Evolutionary conservation across 1,284 basidiomycete genomes (phyloP).

Genomic region (Austroboletus novae-zelandiae): DNA sequence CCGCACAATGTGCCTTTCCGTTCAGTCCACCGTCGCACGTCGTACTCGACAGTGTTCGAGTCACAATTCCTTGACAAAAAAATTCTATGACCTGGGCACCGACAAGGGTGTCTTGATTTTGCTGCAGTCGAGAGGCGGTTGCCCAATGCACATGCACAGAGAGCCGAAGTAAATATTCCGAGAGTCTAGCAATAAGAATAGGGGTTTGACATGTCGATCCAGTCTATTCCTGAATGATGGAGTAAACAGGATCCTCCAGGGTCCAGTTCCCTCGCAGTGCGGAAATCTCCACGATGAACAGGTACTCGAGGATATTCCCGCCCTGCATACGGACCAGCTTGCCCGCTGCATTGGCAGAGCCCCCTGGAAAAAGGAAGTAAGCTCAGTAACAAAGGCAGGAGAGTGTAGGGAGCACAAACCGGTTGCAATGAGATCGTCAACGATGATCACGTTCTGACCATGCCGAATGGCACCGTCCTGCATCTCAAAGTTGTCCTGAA

Average conservation of each 20-base stretch:
- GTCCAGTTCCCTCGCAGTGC: constrained; percentile 29
- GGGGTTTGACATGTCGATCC: background rate
- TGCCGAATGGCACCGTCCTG: constrained; percentile 83
- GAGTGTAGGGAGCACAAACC: constrained; percentile 45
- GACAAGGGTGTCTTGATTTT: background rate
- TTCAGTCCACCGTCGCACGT: background rate
- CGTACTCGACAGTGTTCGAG: too few relatives aligned
- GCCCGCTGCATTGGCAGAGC: constrained; percentile 93
- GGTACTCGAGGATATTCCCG: constrained; percentile 85
- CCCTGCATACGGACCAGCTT: constrained; percentile 84
- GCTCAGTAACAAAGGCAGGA: constrained; percentile 1
- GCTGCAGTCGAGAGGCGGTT: background rate
- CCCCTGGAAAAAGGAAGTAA: constrained; percentile 50
- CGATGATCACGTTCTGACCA: constrained; percentile 83
- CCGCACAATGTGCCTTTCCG: background rate
- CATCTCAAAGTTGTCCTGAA: constrained; percentile 91
- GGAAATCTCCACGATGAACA: constrained; percentile 90
- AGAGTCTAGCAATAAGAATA: constrained; percentile 20
- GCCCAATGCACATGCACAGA: constrained; percentile 3
- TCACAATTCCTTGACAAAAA: background rate
- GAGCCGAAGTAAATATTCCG: constrained; percentile 5
- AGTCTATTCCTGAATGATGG: constrained; percentile 73
- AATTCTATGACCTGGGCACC: background rate
- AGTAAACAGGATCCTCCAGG: constrained; percentile 87
- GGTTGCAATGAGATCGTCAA: constrained; percentile 98